A percentile compares a stretch with the other conserved stretches of the same genome.
Evolutionary conservation across 169 alveolate species (phyloP).

Genomic region (Cyclospora cayetanensis): DNA sequence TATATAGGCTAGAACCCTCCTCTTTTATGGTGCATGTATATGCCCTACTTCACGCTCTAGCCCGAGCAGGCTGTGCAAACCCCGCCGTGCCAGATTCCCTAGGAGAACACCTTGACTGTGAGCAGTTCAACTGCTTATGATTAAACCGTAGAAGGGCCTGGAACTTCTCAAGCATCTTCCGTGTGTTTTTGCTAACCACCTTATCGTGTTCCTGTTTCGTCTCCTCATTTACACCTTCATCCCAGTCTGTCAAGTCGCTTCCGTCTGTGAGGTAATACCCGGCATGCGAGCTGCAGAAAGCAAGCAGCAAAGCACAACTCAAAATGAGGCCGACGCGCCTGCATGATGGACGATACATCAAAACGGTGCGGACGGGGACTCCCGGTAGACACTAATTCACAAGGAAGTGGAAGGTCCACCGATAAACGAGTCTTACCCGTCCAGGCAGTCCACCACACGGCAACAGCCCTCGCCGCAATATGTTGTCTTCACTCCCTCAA

Average conservation of each 20-base stretch:
- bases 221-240: not conserved
- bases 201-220: not conserved
- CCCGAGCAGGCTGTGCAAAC: conserved; percentile 54
- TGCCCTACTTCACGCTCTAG: conserved; percentile 19
- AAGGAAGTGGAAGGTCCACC: not conserved
- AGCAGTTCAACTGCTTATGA: conserved; percentile 33
- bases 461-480: conserved; percentile 58
- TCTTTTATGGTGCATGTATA: not conserved
- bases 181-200: conserved; percentile 28
- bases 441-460: conserved; percentile 37
- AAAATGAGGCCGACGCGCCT: too few relatives aligned
- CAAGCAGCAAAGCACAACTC: not conserved
- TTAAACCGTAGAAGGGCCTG: conserved; percentile 48
- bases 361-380: not conserved
- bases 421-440: not conserved
- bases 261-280: conserved; percentile 60
- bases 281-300: conserved; percentile 50
- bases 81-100: conserved; percentile 37
- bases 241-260: conserved; percentile 49
- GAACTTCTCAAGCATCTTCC: conserved; percentile 66
- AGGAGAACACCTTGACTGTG: conserved; percentile 56
- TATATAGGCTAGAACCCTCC: not conserved
- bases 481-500: conserved; percentile 28
- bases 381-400: not conserved
- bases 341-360: not conserved